A percentile compares a stretch with the other conserved stretches of the same genome.
Conservation (phyloP, 192 early-diverging fungal genomes). For the Coemansia sp. region DNA sequence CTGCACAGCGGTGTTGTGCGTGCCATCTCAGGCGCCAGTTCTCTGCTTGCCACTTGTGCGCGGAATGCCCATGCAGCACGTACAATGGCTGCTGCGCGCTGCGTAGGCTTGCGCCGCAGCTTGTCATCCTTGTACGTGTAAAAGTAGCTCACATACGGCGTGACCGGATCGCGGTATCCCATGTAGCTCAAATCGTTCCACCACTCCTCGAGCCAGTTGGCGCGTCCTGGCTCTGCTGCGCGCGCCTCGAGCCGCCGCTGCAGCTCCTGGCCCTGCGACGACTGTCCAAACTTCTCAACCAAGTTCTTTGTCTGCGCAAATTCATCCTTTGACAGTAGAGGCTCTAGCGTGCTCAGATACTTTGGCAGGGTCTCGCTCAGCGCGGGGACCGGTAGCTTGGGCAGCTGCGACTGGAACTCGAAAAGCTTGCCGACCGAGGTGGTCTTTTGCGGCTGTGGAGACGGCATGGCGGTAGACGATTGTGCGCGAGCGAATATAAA, state of each 20-base stretch:
- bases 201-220: constrained; percentile 96
- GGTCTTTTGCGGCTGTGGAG: constrained; percentile 22
- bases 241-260: constrained; percentile 81
- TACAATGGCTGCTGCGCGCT: constrained; percentile 86
- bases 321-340: constrained; percentile 69
- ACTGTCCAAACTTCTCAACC: constrained; percentile 77
- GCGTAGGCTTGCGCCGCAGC: constrained; percentile 69
- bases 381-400: constrained; percentile 86
- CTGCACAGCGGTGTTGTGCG: constrained; percentile 79
- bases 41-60: constrained; percentile 69
- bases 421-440: constrained; percentile 62
- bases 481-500: constrained; percentile 18
- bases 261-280: constrained; percentile 82
- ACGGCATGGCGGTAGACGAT: constrained; percentile 7
- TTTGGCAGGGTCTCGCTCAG: constrained; percentile 78
- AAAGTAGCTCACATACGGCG: constrained; percentile 95
- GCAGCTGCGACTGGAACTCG: constrained; percentile 73
- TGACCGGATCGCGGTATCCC: constrained; percentile 94
- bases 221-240: constrained; percentile 67
- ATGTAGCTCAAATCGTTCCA: constrained; percentile 96
- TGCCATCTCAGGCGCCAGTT: constrained; percentile 80
- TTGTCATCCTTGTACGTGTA: constrained; percentile 91
- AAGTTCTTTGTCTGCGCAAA: constrained; percentile 65
- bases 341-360: constrained; percentile 79
- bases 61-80: constrained; percentile 91